phyloP scores from a whole-genome alignment of 1,139 yeast genomes.

The Saccharomyces hybrid region DNA sequence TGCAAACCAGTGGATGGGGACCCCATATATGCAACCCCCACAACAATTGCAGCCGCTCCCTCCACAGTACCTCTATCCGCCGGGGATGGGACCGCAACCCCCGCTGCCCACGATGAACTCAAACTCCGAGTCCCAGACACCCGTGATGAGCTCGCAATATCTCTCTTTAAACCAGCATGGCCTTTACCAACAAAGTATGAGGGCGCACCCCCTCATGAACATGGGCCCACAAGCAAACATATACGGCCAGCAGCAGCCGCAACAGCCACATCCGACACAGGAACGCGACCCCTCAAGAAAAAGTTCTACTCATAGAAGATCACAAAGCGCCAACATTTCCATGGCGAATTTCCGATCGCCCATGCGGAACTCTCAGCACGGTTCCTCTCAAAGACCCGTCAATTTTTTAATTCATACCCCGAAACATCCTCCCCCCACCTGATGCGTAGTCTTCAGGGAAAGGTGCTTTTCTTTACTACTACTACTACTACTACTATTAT shows the following conservation, averaged over 20 bases:
- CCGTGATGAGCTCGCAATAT: neutral
- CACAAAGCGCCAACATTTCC: slow-evolving; percentile 24
- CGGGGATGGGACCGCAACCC: neutral
- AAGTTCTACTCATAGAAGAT: slow-evolving; percentile 18
- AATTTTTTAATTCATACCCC: slow-evolving; percentile 28
- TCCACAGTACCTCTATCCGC: neutral
- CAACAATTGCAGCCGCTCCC: slow-evolving; percentile 7
- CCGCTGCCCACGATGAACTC: neutral
- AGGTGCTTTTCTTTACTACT: neutral
- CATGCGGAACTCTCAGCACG: slow-evolving; percentile 5
- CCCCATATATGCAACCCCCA: slow-evolving; percentile 8
- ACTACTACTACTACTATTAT: neutral
- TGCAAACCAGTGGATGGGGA: slow-evolving; percentile 4
- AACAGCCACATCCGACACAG: neutral
- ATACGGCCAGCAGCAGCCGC: slow-evolving; percentile 1
- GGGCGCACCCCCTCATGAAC: neutral
- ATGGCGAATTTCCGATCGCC: slow-evolving; percentile 16
- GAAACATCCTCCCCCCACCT: slow-evolving; percentile 27
- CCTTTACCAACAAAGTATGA: neutral
- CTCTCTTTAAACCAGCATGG: neutral
- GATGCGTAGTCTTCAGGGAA: neutral
- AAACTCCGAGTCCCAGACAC: neutral
- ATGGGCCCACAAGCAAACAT: slow-evolving; percentile 4
- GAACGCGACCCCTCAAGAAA: neutral
- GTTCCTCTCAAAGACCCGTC: slow-evolving; percentile 19